A percentile compares a stretch with the other conserved stretches of the same genome.
Conservation (phyloP, 768 basidiomycete species). For the Pulveroboletus frians region DNA sequence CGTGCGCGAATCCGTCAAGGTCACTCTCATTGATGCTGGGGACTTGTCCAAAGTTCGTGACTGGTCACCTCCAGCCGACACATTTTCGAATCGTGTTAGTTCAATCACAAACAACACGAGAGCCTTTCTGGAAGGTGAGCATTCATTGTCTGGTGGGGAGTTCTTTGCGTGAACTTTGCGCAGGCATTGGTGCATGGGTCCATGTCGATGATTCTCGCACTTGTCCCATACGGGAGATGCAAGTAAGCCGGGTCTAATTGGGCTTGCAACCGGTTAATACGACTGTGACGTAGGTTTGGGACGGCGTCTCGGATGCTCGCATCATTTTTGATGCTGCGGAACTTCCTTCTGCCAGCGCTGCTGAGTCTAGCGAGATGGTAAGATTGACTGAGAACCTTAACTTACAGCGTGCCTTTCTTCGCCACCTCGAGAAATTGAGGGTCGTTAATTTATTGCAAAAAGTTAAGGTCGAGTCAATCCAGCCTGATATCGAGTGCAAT, state of each 20-base stretch:
- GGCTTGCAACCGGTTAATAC: not conserved
- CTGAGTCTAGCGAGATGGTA: conserved; percentile 54
- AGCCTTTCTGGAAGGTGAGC: conserved; percentile 58
- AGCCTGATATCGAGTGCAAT: conserved; percentile 38
- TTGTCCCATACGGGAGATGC: conserved; percentile 76
- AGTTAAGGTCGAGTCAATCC: conserved; percentile 69
- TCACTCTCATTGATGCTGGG: conserved; percentile 79
- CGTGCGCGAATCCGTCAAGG: conserved; percentile 48
- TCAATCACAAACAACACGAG: conserved; percentile 77
- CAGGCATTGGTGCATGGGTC: conserved; percentile 83
- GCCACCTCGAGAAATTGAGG: conserved; percentile 48
- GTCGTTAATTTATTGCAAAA: conserved; percentile 64
- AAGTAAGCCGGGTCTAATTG: conserved; percentile 42
- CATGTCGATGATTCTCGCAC: conserved; percentile 66
- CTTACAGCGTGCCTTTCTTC: conserved; percentile 79
- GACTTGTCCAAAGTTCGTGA: conserved; percentile 61
- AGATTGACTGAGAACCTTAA: conserved; percentile 90
- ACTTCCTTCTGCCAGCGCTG: conserved; percentile 24
- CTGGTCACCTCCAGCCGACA: conserved; percentile 55
- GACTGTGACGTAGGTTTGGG: conserved; percentile 67
- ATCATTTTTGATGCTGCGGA: conserved; percentile 64
- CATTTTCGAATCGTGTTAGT: conserved; percentile 80
- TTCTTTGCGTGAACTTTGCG: not conserved
- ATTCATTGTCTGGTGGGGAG: not conserved
- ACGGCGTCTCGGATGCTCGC: conserved; percentile 78